Conservation (phyloP, 306 rosid species). For the Citrullus mucosospermus region DNA sequence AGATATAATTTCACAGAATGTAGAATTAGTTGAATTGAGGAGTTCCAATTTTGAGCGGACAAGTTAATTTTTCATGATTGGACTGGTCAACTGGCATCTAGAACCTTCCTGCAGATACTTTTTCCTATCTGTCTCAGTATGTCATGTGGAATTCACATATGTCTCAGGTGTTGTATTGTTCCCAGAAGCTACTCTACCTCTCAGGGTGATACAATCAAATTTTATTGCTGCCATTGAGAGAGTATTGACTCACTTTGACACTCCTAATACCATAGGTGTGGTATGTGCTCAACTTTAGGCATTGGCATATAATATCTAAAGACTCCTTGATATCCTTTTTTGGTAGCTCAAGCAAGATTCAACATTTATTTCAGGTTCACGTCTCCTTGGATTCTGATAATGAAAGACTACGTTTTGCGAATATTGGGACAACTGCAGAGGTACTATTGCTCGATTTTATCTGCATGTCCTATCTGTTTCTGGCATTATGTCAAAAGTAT, state of each 20-base stretch:
- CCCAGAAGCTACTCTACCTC: conserved; percentile 83
- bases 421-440: conserved; percentile 87
- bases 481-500: neutral
- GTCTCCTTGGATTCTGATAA: conserved; percentile 27
- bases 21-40: neutral
- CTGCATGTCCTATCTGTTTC: neutral
- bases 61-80: neutral
- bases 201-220: conserved; percentile 55
- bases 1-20: neutral
- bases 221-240: conserved; percentile 58
- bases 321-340: neutral
- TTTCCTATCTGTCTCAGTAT: neutral
- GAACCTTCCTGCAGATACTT: neutral
- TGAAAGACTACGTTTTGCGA: conserved; percentile 31
- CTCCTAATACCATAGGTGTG: conserved; percentile 75
- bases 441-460: conserved; percentile 18
- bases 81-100: neutral
- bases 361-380: conserved; percentile 39
- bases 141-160: neutral
- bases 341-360: conserved; percentile 5
- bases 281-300: conserved; percentile 31
- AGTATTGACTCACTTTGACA: conserved; percentile 49
- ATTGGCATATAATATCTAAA: neutral
- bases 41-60: neutral
- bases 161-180: conserved; percentile 87